Percentiles rank a stretch among this genome's conserved stretches.
phyloP scores from a whole-genome alignment of 2,329 filamentous ascomycete species.

The Chaetomiaceae sp. region DNA sequence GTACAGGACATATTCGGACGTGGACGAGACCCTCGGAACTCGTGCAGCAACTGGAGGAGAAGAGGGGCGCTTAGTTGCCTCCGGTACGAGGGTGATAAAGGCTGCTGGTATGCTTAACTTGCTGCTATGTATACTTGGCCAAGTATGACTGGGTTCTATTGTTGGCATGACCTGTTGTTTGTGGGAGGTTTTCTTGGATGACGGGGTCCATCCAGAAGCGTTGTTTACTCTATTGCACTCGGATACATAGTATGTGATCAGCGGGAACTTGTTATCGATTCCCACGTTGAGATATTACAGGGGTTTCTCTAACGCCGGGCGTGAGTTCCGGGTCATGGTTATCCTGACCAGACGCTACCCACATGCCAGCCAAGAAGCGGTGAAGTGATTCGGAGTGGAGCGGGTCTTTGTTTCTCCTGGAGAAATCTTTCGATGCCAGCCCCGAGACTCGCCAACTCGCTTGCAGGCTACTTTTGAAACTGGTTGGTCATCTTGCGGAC shows the following conservation, averaged over 20 bases:
- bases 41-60: constrained; percentile 25
- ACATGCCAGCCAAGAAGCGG: neutral
- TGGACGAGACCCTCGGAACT: constrained; percentile 41
- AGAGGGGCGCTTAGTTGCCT: neutral
- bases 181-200: neutral
- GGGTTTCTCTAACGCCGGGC: neutral
- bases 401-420: neutral
- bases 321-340: neutral
- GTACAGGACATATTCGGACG: constrained; percentile 39
- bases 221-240: neutral
- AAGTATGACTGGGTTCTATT: neutral
- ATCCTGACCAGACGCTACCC: neutral
- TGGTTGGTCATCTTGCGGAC: too few relatives aligned
- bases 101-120: too few relatives aligned
- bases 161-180: neutral
- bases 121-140: neutral
- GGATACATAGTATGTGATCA: neutral
- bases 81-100: too few relatives aligned
- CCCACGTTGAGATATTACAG: neutral
- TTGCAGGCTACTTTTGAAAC: too few relatives aligned
- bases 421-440: neutral
- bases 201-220: neutral
- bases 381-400: neutral
- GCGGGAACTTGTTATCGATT: neutral
- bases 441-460: too few relatives aligned